These are phyloP conservation scores for Cladorrhinum sp. DNA, from an alignment of 2,329 filamentous ascomycete species.

Conservation along the genomic window DNA sequence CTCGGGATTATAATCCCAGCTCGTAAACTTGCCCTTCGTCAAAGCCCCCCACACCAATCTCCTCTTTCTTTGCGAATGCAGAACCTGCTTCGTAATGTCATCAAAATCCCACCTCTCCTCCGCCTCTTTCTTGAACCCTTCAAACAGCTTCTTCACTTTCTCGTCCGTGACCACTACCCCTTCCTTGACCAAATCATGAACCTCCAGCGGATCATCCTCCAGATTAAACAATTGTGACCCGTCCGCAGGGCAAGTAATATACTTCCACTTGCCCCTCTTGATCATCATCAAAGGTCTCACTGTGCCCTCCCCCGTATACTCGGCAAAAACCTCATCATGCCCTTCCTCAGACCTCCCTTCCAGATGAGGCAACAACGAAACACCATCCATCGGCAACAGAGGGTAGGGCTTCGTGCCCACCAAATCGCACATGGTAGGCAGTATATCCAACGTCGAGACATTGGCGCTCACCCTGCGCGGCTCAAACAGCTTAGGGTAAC, in stretches of 20 bases:
- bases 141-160: constrained; percentile 49
- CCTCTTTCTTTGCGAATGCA: constrained; percentile 74
- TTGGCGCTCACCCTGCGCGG: constrained; percentile 77
- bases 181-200: constrained; percentile 64
- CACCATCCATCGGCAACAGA: constrained; percentile 79
- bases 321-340: constrained; percentile 85
- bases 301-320: constrained; percentile 93
- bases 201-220: constrained; percentile 68
- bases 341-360: constrained; percentile 52
- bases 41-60: constrained; percentile 78
- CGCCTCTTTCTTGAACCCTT: constrained; percentile 72
- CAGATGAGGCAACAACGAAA: constrained; percentile 77
- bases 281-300: constrained; percentile 93
- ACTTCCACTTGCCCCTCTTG: constrained; percentile 84
- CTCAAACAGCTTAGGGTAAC: constrained; percentile 71
- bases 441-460: constrained; percentile 85
- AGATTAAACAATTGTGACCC: constrained; percentile 84
- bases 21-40: constrained; percentile 69
- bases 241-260: constrained; percentile 80
- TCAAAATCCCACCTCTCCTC: constrained; percentile 76
- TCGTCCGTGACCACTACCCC: constrained; percentile 34
- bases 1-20: constrained; percentile 81
- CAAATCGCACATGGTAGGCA: constrained; percentile 84
- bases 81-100: constrained; percentile 69
- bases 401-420: constrained; percentile 67